phyloP scores from a whole-genome alignment of 768 basidiomycete species.

The Trichaptum fuscoviolaceum region DNA sequence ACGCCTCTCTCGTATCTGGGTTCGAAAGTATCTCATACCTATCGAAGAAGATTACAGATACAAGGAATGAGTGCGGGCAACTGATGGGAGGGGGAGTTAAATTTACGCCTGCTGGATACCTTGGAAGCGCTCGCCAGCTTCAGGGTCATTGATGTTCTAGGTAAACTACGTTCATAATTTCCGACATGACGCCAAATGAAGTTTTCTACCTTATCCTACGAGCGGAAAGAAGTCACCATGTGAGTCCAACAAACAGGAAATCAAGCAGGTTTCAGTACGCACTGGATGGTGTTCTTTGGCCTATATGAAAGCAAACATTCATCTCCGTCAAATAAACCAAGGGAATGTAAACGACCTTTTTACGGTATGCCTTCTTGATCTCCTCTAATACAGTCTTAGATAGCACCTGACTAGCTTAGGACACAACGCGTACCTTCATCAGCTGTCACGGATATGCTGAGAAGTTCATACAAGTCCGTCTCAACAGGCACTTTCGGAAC shows the following conservation, averaged over 20 bases:
- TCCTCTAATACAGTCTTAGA: slow-evolving; percentile 45
- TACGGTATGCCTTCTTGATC: slow-evolving; percentile 92
- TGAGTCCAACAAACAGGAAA: slow-evolving; percentile 8
- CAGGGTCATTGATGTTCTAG: slow-evolving; percentile 85
- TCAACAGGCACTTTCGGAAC: slow-evolving; percentile 56
- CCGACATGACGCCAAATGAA: neutral
- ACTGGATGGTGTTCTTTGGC: slow-evolving; percentile 89
- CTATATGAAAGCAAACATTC: slow-evolving; percentile 32
- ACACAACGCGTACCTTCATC: slow-evolving; percentile 51
- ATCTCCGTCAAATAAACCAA: slow-evolving; percentile 15
- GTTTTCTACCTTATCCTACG: slow-evolving; percentile 61
- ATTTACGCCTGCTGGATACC: slow-evolving; percentile 84
- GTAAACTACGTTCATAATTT: slow-evolving; percentile 5
- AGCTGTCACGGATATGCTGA: slow-evolving; percentile 68
- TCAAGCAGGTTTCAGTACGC: slow-evolving; percentile 24
- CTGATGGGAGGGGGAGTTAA: slow-evolving; percentile 3
- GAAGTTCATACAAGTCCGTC: slow-evolving; percentile 80
- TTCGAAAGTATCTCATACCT: slow-evolving; percentile 85
- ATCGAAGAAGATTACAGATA: slow-evolving; percentile 4
- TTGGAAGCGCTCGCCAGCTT: slow-evolving; percentile 80
- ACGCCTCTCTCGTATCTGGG: slow-evolving; percentile 57
- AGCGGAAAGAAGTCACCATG: slow-evolving; percentile 7
- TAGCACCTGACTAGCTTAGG: slow-evolving; percentile 6
- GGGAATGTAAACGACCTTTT: slow-evolving; percentile 54
- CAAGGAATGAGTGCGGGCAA: slow-evolving; percentile 6